Evolutionary conservation across 169 alveolate species (phyloP).

Genomic region (Theileria parva): DNA sequence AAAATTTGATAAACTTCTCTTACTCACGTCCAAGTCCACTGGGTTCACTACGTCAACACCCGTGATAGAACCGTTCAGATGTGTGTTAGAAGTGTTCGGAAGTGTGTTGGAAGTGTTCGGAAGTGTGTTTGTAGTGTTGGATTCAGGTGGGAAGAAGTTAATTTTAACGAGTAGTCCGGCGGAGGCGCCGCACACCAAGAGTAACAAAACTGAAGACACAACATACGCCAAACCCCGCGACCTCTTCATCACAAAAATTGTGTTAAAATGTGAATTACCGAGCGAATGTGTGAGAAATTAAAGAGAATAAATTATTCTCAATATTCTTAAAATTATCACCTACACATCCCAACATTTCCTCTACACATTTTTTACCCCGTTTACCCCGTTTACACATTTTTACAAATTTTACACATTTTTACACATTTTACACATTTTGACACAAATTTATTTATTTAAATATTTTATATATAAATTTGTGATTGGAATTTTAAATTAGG

Average conservation of each 20-base stretch:
- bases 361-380: not conserved
- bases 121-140: not conserved
- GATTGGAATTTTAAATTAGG: too few species aligned
- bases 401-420: not conserved
- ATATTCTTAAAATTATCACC: too few species aligned
- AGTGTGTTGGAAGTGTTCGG: not conserved
- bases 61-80: too few species aligned
- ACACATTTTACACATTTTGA: not conserved
- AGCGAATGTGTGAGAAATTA: not conserved
- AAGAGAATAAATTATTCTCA: not conserved
- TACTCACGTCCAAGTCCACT: not conserved
- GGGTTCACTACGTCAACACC: too few species aligned
- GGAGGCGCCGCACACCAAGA: not conserved
- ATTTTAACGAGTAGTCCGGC: not conserved
- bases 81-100: too few species aligned
- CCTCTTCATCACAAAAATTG: not conserved
- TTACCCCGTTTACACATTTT: too few species aligned
- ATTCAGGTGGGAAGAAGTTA: not conserved
- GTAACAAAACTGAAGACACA: not conserved
- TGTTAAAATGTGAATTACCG: not conserved
- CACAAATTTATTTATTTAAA: not conserved
- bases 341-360: not conserved
- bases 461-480: not conserved
- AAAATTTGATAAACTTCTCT: not conserved
- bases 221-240: not conserved